These are phyloP conservation scores for Penicillium dipodomyicola DNA, from an alignment of 495 filamentous ascomycete genomes.

Conservation along the genomic window DNA sequence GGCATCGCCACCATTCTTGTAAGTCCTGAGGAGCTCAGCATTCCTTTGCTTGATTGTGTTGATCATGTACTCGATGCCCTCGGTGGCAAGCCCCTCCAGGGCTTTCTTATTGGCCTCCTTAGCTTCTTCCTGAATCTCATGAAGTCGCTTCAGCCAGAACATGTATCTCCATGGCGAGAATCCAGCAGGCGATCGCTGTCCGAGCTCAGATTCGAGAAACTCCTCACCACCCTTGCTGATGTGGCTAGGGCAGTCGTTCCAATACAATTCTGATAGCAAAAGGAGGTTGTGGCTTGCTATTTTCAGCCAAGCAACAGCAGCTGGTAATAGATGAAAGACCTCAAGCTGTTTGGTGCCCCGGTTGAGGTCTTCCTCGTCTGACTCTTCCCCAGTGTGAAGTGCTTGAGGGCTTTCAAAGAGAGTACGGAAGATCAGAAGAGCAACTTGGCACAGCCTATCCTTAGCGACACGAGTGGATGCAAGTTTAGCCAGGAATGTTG, in stretches of 20 bases:
- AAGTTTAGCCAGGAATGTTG: constrained; percentile 21
- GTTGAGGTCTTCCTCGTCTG: constrained; percentile 19
- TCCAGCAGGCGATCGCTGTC: constrained; percentile 15
- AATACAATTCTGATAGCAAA: constrained; percentile 19
- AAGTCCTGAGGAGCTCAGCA: too few species aligned
- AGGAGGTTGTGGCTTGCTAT: constrained; percentile 13
- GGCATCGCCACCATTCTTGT: constrained; percentile 17
- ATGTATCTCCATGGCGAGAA: constrained; percentile 20
- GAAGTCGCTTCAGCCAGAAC: constrained; percentile 22
- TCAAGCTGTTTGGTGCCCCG: constrained; percentile 14
- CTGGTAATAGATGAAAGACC: constrained; percentile 19
- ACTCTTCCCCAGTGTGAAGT: constrained; percentile 15
- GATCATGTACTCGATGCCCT: constrained; percentile 19
- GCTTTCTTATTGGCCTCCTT: constrained; percentile 14
- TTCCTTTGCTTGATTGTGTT: constrained; percentile 8
- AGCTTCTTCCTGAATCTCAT: constrained; percentile 25
- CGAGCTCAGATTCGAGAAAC: constrained; percentile 19
- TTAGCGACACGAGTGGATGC: constrained; percentile 20
- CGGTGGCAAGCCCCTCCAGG: constrained; percentile 14
- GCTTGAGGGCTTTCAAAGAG: constrained; percentile 12
- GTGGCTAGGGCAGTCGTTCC: constrained; percentile 19
- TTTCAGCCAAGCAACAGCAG: constrained; percentile 18
- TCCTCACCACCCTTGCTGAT: constrained; percentile 15
- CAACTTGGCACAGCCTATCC: constrained; percentile 22
- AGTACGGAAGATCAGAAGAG: constrained; percentile 18